Evolutionary conservation across 2,329 filamentous ascomycete genomes (phyloP), one percentile per base, ranked within the genome.

Genomic region (Exserohilum rostratum): DNA sequence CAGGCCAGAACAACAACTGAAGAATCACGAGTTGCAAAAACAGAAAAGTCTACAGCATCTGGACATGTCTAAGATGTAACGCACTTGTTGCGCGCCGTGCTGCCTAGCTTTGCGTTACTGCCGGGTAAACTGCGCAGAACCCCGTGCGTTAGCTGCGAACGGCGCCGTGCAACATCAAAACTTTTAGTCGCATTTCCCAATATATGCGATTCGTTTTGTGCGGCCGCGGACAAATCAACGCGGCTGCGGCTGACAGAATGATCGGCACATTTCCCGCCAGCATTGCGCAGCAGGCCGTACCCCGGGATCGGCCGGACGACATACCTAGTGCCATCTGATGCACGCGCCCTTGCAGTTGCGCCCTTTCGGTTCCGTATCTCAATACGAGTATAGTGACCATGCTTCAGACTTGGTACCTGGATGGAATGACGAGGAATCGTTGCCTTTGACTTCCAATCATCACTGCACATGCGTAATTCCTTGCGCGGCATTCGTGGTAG

Each of bases 1-100:
- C 65, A n/a, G 58, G 55, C 40, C 42, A 51, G 3, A 44, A 51
- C 1, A 46, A 46, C 20, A 46, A 30, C 31, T 46, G 31, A 46
- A 22, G 22, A 22, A 12, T 12, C 13, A 7, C 6, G 22, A 45
- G 5, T 5, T 25, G 2, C 30, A 2, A 35, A 17, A 12, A 46
- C 22, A 11, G 20, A 17, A 10, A 6, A 7, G 22, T 17, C 13
- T 6, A 43, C 15, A 12, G 12, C 25, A 18, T 30, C n/a, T 18
- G 39, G 4, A 12, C 27, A 11, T 17, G 25, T 43, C 15, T 43
- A 10, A 20, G 15, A 43, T 18, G 12, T n/a, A 10, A 15, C 13
- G 27, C 27, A 30, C 18, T 30, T 5, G 6, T 43, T 29, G 10
- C 15, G n/a, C 25, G 12, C 6, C n/a, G n/a, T n/a, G 34, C n/a